Evolutionary conservation across 2,329 filamentous ascomycete genomes (phyloP), one percentile per base, ranked within the genome.

Genomic region (Sarocladiaceae sp.): DNA sequence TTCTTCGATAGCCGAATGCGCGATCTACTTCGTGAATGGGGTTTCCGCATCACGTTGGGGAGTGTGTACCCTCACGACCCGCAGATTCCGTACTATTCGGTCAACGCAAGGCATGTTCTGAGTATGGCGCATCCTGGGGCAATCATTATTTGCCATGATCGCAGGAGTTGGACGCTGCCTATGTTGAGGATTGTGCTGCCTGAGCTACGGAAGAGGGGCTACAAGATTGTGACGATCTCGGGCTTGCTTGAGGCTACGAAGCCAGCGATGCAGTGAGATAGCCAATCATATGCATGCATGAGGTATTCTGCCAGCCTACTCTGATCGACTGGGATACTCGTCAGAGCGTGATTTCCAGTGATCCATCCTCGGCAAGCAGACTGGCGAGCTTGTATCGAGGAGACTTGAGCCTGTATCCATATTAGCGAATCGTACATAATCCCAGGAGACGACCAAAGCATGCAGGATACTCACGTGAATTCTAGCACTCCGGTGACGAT

Each of bases 21-120:
- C 18, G 66, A 69, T 29, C 64, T 86, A 31, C 69, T 90, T 7
- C 69, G 70, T 29, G 73, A 70, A 50, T 64, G 90, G 55, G 85
- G 84, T 3, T 92, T 90, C 67, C 75, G 77, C 48, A 75, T 94
- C 50, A 86, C 91, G n/a, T 71, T 96, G 35, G 91, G 91, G 2
- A 85, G 84, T 66, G 84, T 96, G 36, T 96, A 95, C 69, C 91
- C 91, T 4, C 90, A 96, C 71, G 91, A 96, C 70, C 84, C 91
- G n/a, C 90, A 95, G 74, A 86, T 96, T 53, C 74, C 75, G 10
- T 85, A 80, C 61, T 78, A 82, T 58, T 71, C 74, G 57, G 59
- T 91, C 50, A 96, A 96, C 68, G 86, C 88, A 7, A 76, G 74
- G 58, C 90, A 96, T 71, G 81, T 96, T 3, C 67, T 96, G 59